Evolutionary conservation across 225 moss, liverwort and hornwort genomes (phyloP), one percentile per base, ranked within the genome.

Genomic region (Climacium dendroides): DNA sequence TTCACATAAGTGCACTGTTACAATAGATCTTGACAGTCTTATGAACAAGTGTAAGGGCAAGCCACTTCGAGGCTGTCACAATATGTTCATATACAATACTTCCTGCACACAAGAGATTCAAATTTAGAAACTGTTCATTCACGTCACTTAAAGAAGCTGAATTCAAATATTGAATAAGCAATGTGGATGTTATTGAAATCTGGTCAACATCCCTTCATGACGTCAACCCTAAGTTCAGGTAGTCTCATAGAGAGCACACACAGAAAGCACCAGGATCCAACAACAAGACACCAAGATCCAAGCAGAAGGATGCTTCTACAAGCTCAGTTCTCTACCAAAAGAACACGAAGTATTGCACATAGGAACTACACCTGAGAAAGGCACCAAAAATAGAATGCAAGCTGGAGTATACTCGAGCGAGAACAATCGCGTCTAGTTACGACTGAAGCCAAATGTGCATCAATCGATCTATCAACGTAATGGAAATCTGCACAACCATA

Each of bases 221-320:
- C 41, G 58, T 85, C 85, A 85, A 85, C 83, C 87, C 89, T 89
- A 89, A 83, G 65, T 87, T 24, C 62, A 91, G 84, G 41, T 47
- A 73, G 79, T 69, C 86, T 87, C 70, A 80, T 37, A 76, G 58
- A 69, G 23, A 61, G 39, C 73, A 71, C 24, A 85, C 75, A 55
- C 74, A 83, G 63, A 78, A 62, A 52, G 54, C 79, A 70, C 54
- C 58, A 55, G 74, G 79, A 83, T 83, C 50, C 52, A 77, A 76
- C 62, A 45, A 25, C 57, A 47, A 72, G 55, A 43, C 79, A 43
- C 28, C 47, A 53, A 73, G 71, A 82, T 76, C 69, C 86, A 77
- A 82, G 69, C 78, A 83, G 87, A 72, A 60, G 50, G 26, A 52
- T 9, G 34, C 73, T 81, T 62, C 85, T 70, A 61, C 55, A 78